A percentile compares a stretch with the other conserved stretches of the same genome.
Evolutionary conservation across 495 filamentous ascomycete genomes (phyloP).

Genomic region (Letharia columbiana): DNA sequence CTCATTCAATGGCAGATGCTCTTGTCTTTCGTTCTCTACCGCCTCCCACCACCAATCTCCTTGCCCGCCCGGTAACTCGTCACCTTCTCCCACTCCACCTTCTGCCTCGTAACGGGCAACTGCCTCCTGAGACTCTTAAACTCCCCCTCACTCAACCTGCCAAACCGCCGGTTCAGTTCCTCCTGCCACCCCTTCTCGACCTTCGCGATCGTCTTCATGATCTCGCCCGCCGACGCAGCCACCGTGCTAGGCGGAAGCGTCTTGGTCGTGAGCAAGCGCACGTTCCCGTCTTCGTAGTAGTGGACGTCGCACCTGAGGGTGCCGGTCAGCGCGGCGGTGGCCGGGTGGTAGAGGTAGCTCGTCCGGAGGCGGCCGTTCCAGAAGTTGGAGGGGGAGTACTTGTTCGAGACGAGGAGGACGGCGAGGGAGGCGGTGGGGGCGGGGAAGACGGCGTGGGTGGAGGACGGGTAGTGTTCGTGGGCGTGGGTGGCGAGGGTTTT

Average conservation of each 20-base stretch:
- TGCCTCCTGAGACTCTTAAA: slow-evolving; percentile 92
- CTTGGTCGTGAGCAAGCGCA: slow-evolving; percentile 80
- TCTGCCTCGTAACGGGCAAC: slow-evolving; percentile 92
- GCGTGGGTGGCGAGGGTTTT: slow-evolving; percentile 71
- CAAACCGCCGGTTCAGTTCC: slow-evolving; percentile 86
- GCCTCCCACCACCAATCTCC: slow-evolving; percentile 25
- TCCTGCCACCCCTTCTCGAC: slow-evolving; percentile 92
- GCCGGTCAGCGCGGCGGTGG: slow-evolving; percentile 53
- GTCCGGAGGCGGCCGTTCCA: slow-evolving; percentile 98
- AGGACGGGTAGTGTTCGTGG: slow-evolving; percentile 79
- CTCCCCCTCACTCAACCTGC: slow-evolving; percentile 76
- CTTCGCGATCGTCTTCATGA: slow-evolving; percentile 64
- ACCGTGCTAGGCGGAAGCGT: slow-evolving; percentile 35
- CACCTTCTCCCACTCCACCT: slow-evolving; percentile 99
- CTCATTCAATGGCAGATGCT: neutral
- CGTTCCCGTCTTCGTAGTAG: slow-evolving; percentile 99
- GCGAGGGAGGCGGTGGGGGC: slow-evolving; percentile 58
- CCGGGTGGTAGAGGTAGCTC: slow-evolving; percentile 66
- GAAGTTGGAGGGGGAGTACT: slow-evolving; percentile 95
- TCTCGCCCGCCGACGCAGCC: slow-evolving; percentile 45
- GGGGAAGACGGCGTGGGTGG: slow-evolving; percentile 67
- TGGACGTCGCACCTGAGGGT: slow-evolving; percentile 81
- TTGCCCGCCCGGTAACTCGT: slow-evolving; percentile 70
- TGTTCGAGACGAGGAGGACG: slow-evolving; percentile 81
- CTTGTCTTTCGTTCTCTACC: slow-evolving; percentile 4